Conservation (phyloP, 2,329 filamentous ascomycete genomes). For the Aaosphaeria arxii region DNA sequence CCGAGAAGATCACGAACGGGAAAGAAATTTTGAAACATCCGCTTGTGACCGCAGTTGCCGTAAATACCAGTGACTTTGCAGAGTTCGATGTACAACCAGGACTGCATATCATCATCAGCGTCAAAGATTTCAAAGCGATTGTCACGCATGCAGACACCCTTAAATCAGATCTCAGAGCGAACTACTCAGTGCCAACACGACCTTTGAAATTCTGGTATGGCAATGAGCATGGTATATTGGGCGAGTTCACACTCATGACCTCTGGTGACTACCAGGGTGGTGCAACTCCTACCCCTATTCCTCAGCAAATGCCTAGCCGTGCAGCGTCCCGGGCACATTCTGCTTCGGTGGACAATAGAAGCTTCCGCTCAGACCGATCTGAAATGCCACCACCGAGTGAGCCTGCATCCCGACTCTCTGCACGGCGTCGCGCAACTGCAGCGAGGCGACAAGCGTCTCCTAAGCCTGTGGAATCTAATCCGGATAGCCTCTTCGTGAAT, state of each 20-base stretch:
- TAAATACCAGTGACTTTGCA: constrained; percentile 74
- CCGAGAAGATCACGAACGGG: constrained; percentile 71
- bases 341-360: constrained; percentile 12
- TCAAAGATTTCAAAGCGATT: constrained; percentile 80
- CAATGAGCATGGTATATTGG: constrained; percentile 61
- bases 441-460: constrained; percentile 17
- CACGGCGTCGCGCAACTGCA: constrained; percentile 26
- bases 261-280: constrained; percentile 60
- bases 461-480: constrained; percentile 36
- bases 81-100: constrained; percentile 71
- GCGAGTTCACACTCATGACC: constrained; percentile 81
- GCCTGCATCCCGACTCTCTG: constrained; percentile 26
- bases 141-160: constrained; percentile 71
- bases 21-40: constrained; percentile 77
- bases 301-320: constrained; percentile 37
- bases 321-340: constrained; percentile 23
- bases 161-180: constrained; percentile 63
- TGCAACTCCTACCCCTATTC: constrained; percentile 36
- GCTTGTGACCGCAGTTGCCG: constrained; percentile 73
- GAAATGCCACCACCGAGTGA: constrained; percentile 44
- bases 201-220: constrained; percentile 73
- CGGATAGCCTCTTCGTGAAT: constrained; percentile 69
- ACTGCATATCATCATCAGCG: constrained; percentile 75
- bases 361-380: constrained; percentile 20
- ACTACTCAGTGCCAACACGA: constrained; percentile 67